These are phyloP conservation scores for Ceratobasidium sp. DNA, from an alignment of 1,284 basidiomycete genomes.

Conservation along the genomic window DNA sequence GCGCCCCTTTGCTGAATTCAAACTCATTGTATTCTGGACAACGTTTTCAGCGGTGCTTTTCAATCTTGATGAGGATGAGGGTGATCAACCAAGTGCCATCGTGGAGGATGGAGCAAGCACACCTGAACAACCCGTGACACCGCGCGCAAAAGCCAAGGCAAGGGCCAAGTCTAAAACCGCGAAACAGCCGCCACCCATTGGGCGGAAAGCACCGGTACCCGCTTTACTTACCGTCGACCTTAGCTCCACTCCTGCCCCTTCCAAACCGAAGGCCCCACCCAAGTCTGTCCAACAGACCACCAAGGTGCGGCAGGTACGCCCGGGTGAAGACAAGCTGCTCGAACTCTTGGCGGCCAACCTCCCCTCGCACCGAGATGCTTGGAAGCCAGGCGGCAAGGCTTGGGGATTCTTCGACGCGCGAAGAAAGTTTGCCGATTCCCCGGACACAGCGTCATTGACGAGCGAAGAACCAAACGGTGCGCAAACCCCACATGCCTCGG, in stretches of 20 bases:
- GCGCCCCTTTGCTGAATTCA: slow-evolving; percentile 10
- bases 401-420: slow-evolving; percentile 45
- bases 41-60: slow-evolving; percentile 21
- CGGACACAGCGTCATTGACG: slow-evolving; percentile 30
- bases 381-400: slow-evolving; percentile 42
- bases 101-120: slow-evolving; percentile 7
- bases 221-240: slow-evolving; percentile 35
- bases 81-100: slow-evolving; percentile 18
- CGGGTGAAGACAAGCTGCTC: slow-evolving; percentile 40
- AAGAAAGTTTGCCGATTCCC: slow-evolving; percentile 26
- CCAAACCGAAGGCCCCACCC: slow-evolving; percentile 11
- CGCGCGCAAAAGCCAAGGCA: slow-evolving; percentile 17
- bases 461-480: slow-evolving; percentile 36
- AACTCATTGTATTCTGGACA: neutral
- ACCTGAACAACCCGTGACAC: slow-evolving; percentile 27
- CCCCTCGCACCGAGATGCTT: slow-evolving; percentile 45
- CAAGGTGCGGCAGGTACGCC: slow-evolving; percentile 28
- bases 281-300: slow-evolving; percentile 9
- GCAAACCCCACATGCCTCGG: neutral
- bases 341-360: slow-evolving; percentile 44
- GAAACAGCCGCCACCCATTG: slow-evolving; percentile 31
- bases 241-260: slow-evolving; percentile 14
- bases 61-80: slow-evolving; percentile 35
- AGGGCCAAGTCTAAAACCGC: slow-evolving; percentile 40
- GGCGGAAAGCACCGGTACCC: slow-evolving; percentile 12